A percentile compares a stretch with the other conserved stretches of the same genome.
These are phyloP conservation scores for Neofusicoccum cordaticola DNA, from an alignment of 2,329 filamentous ascomycete genomes.

Conservation along the genomic window DNA sequence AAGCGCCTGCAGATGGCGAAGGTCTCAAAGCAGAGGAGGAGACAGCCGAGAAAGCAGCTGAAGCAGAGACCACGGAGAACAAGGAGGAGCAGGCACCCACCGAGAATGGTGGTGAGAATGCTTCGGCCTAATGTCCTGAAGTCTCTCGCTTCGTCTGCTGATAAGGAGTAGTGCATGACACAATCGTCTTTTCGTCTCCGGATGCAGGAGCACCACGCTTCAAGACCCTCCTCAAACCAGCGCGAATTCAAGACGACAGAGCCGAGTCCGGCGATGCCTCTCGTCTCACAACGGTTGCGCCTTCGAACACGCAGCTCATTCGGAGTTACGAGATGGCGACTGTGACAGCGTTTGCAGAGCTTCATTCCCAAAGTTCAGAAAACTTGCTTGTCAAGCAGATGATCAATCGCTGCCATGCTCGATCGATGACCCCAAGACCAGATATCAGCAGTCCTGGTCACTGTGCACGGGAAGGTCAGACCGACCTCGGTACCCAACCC, in stretches of 20 bases:
- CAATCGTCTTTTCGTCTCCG: neutral
- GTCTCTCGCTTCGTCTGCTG: slow-evolving; percentile 9
- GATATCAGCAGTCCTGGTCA: neutral
- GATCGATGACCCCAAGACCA: neutral
- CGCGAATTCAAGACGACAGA: neutral
- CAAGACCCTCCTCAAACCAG: neutral
- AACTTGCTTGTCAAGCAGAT: neutral
- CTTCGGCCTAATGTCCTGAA: neutral
- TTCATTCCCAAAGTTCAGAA: neutral
- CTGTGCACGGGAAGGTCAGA: neutral
- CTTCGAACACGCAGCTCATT: neutral
- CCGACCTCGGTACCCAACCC: neutral
- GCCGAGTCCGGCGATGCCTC: neutral
- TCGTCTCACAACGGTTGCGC: neutral
- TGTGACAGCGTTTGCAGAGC: neutral
- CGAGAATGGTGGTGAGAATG: slow-evolving; percentile 17
- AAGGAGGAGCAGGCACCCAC: slow-evolving; percentile 17
- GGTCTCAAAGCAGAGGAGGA: neutral
- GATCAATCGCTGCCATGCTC: neutral
- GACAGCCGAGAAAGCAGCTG: neutral
- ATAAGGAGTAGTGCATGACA: neutral
- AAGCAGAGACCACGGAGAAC: neutral
- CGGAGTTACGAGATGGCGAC: neutral
- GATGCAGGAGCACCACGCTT: neutral
- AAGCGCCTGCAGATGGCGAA: slow-evolving; percentile 25